A percentile compares a stretch with the other conserved stretches of the same genome.
Conservation (phyloP, 352 stramenopile species). For the Pythium phragmitis region DNA sequence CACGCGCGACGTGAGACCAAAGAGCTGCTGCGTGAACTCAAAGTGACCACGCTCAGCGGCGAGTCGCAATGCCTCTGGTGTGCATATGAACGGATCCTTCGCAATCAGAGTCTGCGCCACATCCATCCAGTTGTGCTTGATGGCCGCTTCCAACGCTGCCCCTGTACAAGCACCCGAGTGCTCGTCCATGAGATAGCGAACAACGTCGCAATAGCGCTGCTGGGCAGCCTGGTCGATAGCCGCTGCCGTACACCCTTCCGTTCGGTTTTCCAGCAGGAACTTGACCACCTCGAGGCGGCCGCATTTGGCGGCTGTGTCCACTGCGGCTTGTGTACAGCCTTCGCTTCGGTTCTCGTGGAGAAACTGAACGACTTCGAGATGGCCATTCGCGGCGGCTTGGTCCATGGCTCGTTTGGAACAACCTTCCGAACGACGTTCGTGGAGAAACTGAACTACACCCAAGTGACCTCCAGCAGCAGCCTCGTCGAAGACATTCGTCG, state of each 20-base stretch:
- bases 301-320: background rate
- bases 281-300: background rate
- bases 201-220: background rate
- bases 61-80: background rate
- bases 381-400: background rate
- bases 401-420: background rate
- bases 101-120: background rate
- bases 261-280: background rate
- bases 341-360: background rate
- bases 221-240: background rate
- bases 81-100: background rate
- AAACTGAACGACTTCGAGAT: background rate
- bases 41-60: background rate
- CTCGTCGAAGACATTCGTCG: no score
- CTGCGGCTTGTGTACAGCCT: background rate
- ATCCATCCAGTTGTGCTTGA: conserved; percentile 1
- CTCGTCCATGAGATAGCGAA: background rate
- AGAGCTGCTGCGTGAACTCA: background rate
- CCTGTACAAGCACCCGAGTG: background rate
- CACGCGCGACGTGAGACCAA: background rate
- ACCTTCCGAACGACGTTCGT: background rate
- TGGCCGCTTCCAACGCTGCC: background rate
- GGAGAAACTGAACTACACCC: background rate
- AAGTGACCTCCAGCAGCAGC: no score
- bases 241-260: background rate